These are phyloP conservation scores for Microdochium trichocladiopsis DNA, from an alignment of 2,329 filamentous ascomycete genomes.

Conservation along the genomic window DNA sequence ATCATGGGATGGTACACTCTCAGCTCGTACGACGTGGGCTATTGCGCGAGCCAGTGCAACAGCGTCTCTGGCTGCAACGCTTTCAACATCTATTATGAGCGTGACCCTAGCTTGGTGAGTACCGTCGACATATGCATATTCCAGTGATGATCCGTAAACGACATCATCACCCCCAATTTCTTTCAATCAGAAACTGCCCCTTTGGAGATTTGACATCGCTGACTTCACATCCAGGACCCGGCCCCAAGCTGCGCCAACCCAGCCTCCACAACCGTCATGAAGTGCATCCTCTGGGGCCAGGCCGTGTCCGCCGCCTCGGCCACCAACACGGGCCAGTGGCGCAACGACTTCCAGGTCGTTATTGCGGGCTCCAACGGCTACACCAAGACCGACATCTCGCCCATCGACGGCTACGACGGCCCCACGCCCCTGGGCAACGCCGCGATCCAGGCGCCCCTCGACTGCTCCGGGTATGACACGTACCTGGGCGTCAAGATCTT, in stretches of 20 bases:
- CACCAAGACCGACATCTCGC: conserved; percentile 11
- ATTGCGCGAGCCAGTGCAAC: conserved; percentile 10
- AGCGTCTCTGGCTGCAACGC: conserved; percentile 8
- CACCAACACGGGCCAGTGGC: conserved; percentile 9
- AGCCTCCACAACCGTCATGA: conserved; percentile 26
- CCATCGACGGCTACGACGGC: conserved; percentile 13
- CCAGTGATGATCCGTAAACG: too few species aligned
- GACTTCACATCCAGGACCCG: too few species aligned
- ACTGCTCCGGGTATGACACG: conserved; percentile 14
- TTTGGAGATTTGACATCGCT: too few species aligned
- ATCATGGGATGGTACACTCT: conserved; percentile 15
- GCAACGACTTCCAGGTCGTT: conserved; percentile 16
- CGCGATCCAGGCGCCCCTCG: conserved; percentile 18
- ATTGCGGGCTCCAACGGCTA: conserved; percentile 35
- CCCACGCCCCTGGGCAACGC: conserved; percentile 12
- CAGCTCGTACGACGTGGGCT: conserved; percentile 8
- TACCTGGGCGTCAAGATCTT: conserved; percentile 22
- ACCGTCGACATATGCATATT: too few species aligned
- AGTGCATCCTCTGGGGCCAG: conserved; percentile 28
- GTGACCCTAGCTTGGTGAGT: conserved; percentile 7
- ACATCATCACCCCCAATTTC: not conserved
- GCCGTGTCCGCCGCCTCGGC: conserved; percentile 15
- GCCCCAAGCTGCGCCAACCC: conserved; percentile 24
- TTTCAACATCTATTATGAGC: conserved; percentile 15
- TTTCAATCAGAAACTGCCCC: not conserved